Percentiles rank a stretch among this genome's conserved stretches.
Conservation (phyloP, 148 eudicot genomes). For the Vaccinium darrowii region DNA sequence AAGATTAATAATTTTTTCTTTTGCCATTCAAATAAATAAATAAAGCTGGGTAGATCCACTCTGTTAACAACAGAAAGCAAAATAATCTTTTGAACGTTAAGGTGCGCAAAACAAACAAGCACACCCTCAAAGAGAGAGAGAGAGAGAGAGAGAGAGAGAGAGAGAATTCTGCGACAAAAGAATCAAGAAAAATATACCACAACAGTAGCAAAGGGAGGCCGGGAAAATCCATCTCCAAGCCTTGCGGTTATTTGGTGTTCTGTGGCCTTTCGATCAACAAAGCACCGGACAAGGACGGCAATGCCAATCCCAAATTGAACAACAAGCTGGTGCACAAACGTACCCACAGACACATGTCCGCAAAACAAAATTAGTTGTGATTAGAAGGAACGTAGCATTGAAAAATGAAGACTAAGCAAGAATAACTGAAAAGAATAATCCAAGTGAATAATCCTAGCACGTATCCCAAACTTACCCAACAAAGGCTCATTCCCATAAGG, state of each 20-base stretch:
- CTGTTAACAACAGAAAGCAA: background rate
- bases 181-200: slow-evolving; percentile 54
- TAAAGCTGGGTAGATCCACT: background rate
- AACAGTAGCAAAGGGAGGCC: slow-evolving; percentile 77
- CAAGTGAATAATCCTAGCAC: background rate
- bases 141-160: background rate
- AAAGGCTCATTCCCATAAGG: slow-evolving; percentile 84
- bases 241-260: slow-evolving; percentile 67
- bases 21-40: background rate
- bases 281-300: slow-evolving; percentile 84
- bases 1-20: no score
- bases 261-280: slow-evolving; percentile 45
- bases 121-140: background rate
- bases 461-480: slow-evolving; percentile 63
- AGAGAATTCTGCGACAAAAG: background rate
- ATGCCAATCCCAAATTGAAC: slow-evolving; percentile 82
- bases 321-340: slow-evolving; percentile 50
- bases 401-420: background rate
- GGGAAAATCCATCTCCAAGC: slow-evolving; percentile 90
- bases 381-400: background rate
- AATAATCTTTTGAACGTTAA: background rate
- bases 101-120: background rate
- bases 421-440: slow-evolving; percentile 8
- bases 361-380: background rate
- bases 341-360: slow-evolving; percentile 8